These are phyloP conservation scores for Plantago elongata DNA, from an alignment of 257 asterid species.

Conservation along the genomic window DNA sequence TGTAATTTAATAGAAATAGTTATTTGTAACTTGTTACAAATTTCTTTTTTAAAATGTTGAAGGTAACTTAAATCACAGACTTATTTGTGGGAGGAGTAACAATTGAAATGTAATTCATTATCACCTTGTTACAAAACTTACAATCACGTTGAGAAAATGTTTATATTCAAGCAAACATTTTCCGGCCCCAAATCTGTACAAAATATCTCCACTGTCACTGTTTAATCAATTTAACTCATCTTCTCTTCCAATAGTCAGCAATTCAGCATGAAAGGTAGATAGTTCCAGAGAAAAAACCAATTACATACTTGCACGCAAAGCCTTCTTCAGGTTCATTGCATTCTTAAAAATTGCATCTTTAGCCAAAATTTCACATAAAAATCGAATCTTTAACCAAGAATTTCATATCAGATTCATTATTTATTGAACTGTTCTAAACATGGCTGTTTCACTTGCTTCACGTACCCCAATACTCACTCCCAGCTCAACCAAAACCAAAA, in stretches of 20 bases:
- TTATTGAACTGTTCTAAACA: slow-evolving; percentile 11
- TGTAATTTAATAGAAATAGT: no score
- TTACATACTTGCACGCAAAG: slow-evolving; percentile 74
- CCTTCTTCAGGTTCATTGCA: slow-evolving; percentile 24
- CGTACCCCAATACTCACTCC: slow-evolving; percentile 28
- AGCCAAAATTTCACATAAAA: background rate
- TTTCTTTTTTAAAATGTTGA: no score
- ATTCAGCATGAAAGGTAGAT: slow-evolving; percentile 18
- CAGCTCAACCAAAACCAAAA: background rate
- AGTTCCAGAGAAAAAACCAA: slow-evolving; percentile 30
- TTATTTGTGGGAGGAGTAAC: no score
- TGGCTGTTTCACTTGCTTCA: slow-evolving; percentile 36
- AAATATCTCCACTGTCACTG: slow-evolving; percentile 20
- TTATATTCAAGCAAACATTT: no score
- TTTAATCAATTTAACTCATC: slow-evolving; percentile 13
- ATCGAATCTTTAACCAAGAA: background rate
- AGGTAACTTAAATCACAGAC: no score
- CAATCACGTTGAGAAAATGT: no score
- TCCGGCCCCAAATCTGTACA: no score
- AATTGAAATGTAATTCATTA: no score
- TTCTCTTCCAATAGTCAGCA: background rate
- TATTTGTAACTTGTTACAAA: no score
- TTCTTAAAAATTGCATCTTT: slow-evolving; percentile 2
- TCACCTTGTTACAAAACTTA: no score
- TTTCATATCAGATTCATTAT: background rate